These are phyloP conservation scores for Fimicolochytrium jonesii DNA, from an alignment of 192 early-diverging fungal species.

Conservation along the genomic window DNA sequence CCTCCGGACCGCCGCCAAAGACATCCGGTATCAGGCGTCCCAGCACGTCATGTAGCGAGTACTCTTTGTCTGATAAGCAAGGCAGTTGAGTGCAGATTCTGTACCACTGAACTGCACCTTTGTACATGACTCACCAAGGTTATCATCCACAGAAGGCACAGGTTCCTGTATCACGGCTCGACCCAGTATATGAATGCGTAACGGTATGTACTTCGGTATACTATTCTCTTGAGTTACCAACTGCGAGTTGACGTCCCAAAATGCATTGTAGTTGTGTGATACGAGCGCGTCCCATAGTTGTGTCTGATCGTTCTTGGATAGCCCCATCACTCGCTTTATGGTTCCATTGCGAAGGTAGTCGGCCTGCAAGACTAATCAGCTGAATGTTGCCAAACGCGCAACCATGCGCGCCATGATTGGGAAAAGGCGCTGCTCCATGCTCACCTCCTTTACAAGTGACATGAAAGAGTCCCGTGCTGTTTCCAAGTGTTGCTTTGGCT, in stretches of 20 bases:
- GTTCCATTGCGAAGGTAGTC: constrained; percentile 80
- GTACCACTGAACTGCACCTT: background rate
- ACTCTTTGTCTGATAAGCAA: constrained; percentile 21
- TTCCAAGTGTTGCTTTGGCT: constrained; percentile 43
- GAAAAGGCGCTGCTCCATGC: background rate
- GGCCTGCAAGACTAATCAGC: constrained; percentile 39
- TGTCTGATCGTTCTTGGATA: constrained; percentile 78
- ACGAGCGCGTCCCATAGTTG: constrained; percentile 70
- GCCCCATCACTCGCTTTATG: constrained; percentile 80
- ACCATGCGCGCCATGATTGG: background rate
- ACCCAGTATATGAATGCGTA: constrained; percentile 57
- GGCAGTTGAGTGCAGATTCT: background rate
- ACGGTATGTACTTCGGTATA: constrained; percentile 49
- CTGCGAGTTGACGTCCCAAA: constrained; percentile 63
- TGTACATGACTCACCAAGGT: constrained; percentile 1
- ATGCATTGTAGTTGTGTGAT: constrained; percentile 27
- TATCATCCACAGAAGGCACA: constrained; percentile 45
- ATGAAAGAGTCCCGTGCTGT: constrained; percentile 74
- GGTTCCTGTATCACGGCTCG: constrained; percentile 61
- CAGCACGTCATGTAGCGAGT: constrained; percentile 20
- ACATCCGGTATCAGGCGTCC: constrained; percentile 13
- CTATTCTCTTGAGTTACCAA: constrained; percentile 43
- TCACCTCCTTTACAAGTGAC: constrained; percentile 81
- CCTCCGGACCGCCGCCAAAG: background rate
- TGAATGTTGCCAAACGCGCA: background rate